These are phyloP conservation scores for Cryptococcus wingfieldii DNA, from an alignment of 1,284 basidiomycete species.

Conservation along the genomic window DNA sequence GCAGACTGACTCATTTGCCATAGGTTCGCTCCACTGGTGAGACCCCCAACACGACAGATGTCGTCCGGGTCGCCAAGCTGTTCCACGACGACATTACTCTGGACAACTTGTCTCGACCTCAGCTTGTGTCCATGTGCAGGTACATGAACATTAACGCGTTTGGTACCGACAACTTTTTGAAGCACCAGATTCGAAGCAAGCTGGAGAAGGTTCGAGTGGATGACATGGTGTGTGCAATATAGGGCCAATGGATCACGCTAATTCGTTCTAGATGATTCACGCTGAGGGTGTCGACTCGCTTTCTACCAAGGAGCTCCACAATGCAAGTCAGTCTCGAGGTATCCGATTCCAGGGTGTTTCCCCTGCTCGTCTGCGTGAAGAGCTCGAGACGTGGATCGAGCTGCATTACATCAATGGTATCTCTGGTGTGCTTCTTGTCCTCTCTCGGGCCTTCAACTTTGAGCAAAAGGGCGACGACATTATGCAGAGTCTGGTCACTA, in stretches of 20 bases:
- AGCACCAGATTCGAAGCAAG: constrained; percentile 83
- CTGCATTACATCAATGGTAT: constrained; percentile 80
- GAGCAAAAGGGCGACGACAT: constrained; percentile 78
- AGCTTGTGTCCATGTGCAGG: constrained; percentile 93
- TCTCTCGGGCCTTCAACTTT: constrained; percentile 92
- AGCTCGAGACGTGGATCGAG: constrained; percentile 89
- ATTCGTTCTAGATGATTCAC: constrained; percentile 63
- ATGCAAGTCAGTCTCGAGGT: constrained; percentile 90
- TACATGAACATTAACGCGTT: constrained; percentile 99
- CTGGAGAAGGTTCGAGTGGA: constrained; percentile 82
- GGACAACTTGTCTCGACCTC: constrained; percentile 94
- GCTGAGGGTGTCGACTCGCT: constrained; percentile 85
- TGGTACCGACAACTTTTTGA: constrained; percentile 97
- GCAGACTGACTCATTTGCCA: neutral
- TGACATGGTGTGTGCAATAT: constrained; percentile 57
- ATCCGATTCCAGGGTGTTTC: constrained; percentile 83
- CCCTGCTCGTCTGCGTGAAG: constrained; percentile 76
- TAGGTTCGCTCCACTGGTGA: constrained; percentile 92
- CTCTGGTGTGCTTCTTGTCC: constrained; percentile 87
- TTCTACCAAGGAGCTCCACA: constrained; percentile 83
- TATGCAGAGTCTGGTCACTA: constrained; percentile 78
- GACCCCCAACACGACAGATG: constrained; percentile 77
- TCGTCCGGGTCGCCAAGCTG: constrained; percentile 90
- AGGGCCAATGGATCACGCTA: neutral
- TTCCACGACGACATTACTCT: constrained; percentile 97